These are phyloP conservation scores for Arthrobotrys megalospora DNA, from an alignment of 2,329 filamentous ascomycete genomes.

Conservation along the genomic window DNA sequence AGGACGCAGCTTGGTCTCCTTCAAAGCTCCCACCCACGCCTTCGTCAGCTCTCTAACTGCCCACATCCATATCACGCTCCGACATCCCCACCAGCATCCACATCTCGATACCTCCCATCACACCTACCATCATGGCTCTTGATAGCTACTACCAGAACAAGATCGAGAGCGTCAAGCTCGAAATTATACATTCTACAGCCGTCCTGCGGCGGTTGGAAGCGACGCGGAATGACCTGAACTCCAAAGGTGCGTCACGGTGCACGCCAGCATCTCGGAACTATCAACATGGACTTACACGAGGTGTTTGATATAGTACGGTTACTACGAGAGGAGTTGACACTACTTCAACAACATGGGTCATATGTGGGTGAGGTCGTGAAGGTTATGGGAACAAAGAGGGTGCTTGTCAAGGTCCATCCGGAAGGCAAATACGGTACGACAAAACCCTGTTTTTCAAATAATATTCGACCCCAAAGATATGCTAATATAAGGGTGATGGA, in stretches of 20 bases:
- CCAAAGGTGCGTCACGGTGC: slow-evolving; percentile 71
- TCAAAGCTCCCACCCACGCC: slow-evolving; percentile 57
- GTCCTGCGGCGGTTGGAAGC: slow-evolving; percentile 94
- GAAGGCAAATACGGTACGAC: slow-evolving; percentile 97
- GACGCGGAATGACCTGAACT: slow-evolving; percentile 99
- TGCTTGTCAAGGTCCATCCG: slow-evolving; percentile 97
- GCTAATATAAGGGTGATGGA: slow-evolving; percentile 23
- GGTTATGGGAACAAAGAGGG: slow-evolving; percentile 99
- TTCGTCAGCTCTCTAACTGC: slow-evolving; percentile 51
- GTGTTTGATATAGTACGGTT: slow-evolving; percentile 76
- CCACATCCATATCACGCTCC: slow-evolving; percentile 26
- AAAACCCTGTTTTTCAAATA: neutral
- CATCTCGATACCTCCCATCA: slow-evolving; percentile 12
- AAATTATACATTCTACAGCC: slow-evolving; percentile 98
- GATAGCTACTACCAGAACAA: slow-evolving; percentile 99
- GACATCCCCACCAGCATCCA: slow-evolving; percentile 11
- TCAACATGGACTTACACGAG: slow-evolving; percentile 61
- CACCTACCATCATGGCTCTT: slow-evolving; percentile 83
- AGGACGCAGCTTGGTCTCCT: slow-evolving; percentile 47
- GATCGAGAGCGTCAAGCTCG: slow-evolving; percentile 99
- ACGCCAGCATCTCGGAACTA: slow-evolving; percentile 21
- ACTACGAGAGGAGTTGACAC: slow-evolving; percentile 92
- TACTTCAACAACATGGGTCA: slow-evolving; percentile 96
- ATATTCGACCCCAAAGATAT: neutral
- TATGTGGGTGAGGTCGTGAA: slow-evolving; percentile 99